A percentile compares a stretch with the other conserved stretches of the same genome.
phyloP scores from a whole-genome alignment of 2,329 filamentous ascomycete species.

The Sporothrix brunneoviolacea region DNA sequence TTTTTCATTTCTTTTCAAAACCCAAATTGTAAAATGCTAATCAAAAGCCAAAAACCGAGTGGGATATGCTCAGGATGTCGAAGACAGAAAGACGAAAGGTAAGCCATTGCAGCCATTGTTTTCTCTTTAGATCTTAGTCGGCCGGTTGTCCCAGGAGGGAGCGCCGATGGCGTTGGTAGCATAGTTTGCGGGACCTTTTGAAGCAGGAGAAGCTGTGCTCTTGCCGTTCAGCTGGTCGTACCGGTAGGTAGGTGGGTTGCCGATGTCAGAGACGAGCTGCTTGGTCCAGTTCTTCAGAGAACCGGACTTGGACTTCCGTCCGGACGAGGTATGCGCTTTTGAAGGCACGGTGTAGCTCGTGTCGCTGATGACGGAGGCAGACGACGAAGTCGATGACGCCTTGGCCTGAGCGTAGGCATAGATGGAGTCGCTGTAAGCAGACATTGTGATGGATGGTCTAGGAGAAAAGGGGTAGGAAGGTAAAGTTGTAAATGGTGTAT shows the following conservation, averaged over 20 bases:
- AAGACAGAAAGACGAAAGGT: background rate
- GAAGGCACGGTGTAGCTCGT: background rate
- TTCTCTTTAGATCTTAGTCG: background rate
- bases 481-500: no score
- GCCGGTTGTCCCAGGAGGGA: conserved; percentile 1
- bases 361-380: conserved; percentile 9
- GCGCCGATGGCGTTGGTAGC: background rate
- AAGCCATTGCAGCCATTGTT: no score
- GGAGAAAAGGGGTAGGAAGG: no score
- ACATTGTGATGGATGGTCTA: conserved; percentile 6
- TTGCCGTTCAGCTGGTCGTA: conserved; percentile 12
- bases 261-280: conserved; percentile 17
- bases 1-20: no score
- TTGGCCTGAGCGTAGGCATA: conserved; percentile 12
- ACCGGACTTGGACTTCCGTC: conserved; percentile 1
- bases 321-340: conserved; percentile 19
- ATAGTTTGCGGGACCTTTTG: background rate
- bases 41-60: no score
- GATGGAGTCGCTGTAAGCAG: conserved; percentile 14
- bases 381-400: conserved; percentile 19
- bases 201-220: background rate
- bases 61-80: no score
- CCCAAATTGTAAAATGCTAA: no score
- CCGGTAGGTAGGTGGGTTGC: conserved; percentile 14
- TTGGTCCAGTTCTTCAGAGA: conserved; percentile 14